These are phyloP conservation scores for Dissoconium aciculare DNA, from an alignment of 2,329 filamentous ascomycete species.

Conservation along the genomic window DNA sequence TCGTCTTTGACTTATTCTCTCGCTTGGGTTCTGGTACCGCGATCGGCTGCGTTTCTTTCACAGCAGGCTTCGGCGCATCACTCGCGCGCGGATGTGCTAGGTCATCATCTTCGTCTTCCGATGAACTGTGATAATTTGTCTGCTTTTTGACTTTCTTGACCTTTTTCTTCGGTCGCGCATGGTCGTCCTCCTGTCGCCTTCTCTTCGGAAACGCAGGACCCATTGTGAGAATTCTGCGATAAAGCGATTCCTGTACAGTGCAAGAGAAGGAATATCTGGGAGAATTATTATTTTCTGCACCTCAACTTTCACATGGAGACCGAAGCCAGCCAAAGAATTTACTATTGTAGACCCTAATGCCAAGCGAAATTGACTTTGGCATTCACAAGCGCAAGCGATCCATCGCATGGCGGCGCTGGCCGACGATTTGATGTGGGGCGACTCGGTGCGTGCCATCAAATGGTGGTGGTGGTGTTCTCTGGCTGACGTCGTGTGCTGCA, in stretches of 20 bases:
- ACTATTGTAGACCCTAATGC: too few relatives aligned
- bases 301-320: too few relatives aligned
- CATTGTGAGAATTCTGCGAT: slow-evolving; percentile 9
- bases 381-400: too few relatives aligned
- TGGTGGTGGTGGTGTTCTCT: too few relatives aligned
- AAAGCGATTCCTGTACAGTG: neutral
- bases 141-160: slow-evolving; percentile 49
- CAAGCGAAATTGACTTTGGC: too few relatives aligned
- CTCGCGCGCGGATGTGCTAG: slow-evolving; percentile 8
- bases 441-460: too few relatives aligned
- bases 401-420: too few relatives aligned
- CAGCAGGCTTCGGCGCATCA: slow-evolving; percentile 15
- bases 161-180: slow-evolving; percentile 38
- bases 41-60: slow-evolving; percentile 8
- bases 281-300: too few relatives aligned
- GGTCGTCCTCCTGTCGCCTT: slow-evolving; percentile 42
- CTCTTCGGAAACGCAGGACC: slow-evolving; percentile 14
- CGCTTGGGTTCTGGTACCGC: slow-evolving; percentile 6
- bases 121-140: slow-evolving; percentile 48
- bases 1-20: slow-evolving; percentile 8
- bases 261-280: too few relatives aligned
- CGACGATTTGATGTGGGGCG: too few relatives aligned
- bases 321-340: too few relatives aligned
- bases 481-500: too few relatives aligned
- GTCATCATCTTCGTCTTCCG: slow-evolving; percentile 37